phyloP scores from a whole-genome alignment of 139 green algal genomes.

The Micractinium conductrix region DNA sequence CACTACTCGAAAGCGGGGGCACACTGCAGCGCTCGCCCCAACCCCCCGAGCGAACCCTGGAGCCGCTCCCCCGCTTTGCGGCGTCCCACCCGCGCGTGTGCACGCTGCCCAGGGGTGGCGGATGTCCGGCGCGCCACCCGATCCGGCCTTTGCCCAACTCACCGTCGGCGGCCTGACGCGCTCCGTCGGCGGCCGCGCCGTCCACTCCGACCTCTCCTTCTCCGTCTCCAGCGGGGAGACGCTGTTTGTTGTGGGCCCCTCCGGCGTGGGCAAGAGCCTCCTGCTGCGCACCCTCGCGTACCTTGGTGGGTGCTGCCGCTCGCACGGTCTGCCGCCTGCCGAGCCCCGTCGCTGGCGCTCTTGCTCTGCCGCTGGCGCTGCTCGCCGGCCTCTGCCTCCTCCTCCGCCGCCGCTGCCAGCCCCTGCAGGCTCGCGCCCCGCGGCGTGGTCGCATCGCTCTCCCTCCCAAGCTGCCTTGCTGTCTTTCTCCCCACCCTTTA shows the following conservation, averaged over 20 bases:
- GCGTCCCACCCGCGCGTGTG: too few species aligned
- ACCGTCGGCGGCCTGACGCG: not conserved
- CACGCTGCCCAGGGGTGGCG: too few species aligned
- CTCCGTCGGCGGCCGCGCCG: not conserved
- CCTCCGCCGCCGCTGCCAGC: not conserved
- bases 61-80: too few species aligned
- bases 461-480: not conserved
- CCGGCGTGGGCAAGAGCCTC: slow-evolving; percentile 83
- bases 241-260: slow-evolving; percentile 75
- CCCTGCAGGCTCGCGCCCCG: not conserved
- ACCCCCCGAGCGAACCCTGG: too few species aligned
- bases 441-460: not conserved
- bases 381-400: not conserved
- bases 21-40: too few species aligned
- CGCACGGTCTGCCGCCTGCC: not conserved
- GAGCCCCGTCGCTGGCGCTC: too few species aligned
- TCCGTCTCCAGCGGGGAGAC: slow-evolving; percentile 53
- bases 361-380: too few species aligned
- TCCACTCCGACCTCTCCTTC: slow-evolving; percentile 55
- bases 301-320: slow-evolving; percentile 39
- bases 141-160: slow-evolving; percentile 26
- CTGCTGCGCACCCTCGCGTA: slow-evolving; percentile 73
- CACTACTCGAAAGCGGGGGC: too few species aligned
- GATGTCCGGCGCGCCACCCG: too few species aligned
- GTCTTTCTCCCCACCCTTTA: too few species aligned